Evolutionary conservation across 108 stramenopile genomes (phyloP), one percentile per base, ranked within the genome.

Genomic region (Skeletonema menzelii): DNA sequence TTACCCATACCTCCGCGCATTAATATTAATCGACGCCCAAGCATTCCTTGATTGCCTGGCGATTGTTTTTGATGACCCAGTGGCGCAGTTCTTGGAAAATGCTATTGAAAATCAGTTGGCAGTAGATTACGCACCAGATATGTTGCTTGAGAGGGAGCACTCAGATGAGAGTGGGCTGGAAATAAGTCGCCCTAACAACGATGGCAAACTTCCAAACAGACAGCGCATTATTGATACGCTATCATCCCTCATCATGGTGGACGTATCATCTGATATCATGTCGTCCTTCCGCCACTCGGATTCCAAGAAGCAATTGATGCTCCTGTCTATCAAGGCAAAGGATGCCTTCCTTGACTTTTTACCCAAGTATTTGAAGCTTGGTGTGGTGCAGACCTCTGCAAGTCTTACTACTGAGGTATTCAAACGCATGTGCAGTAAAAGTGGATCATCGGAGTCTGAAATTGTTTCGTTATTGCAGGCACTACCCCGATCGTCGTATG

Each of bases 321-420:
- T 47, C 22, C 64, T 79, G 34, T 72, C 85, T 5, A 59, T 31
- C 30, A 59, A 46, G 8, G 85, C 82, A 19, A 74, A 84, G n/a
- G 63, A 83, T 65, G 78, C 76, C 1, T 88, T 91, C 65, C 65
- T 93, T n/a, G 93, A 92, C 63, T 95, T 95, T 56, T 60, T 93
- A 63, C 89, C 92, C 7, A 88, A 87, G 58, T 95, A 95, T 49
- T 67, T 96, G 4, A 70, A 86, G 77, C 73, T 76, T 46, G 85
- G 90, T 7, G 69, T 82, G 27, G 72, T 96, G n/a, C 47, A 73
- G 15, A 87, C 83, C n/a, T 77, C 89, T 44, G 79, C 79, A 46
- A 55, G 64, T 56, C 75, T 94, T 32, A 83, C 87, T 27, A 67
- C 69, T 22, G 78, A 86, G 74, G 77, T 94, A 20, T 55, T 94